Evolutionary conservation across 768 basidiomycete genomes (phyloP).

Genomic region (Chalciporus pseudorubinellus): DNA sequence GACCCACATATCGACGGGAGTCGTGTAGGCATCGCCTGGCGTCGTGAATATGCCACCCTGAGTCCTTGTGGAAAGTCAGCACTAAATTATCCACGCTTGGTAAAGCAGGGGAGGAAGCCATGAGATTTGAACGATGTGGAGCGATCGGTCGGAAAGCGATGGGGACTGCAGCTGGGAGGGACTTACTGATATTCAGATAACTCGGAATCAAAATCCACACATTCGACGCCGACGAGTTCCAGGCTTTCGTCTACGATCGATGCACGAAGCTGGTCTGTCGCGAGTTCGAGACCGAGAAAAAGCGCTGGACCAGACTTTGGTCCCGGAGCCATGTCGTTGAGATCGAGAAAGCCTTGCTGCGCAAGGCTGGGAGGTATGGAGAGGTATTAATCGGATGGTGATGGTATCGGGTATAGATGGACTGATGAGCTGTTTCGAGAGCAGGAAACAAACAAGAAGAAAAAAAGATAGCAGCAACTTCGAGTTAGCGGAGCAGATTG

Average conservation of each 20-base stretch:
- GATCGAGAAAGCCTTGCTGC: constrained; percentile 4
- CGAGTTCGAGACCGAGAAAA: constrained; percentile 85
- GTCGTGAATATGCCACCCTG: constrained; percentile 86
- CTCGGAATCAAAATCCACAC: constrained; percentile 80
- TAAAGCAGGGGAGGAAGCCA: constrained; percentile 7
- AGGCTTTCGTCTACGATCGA: constrained; percentile 81
- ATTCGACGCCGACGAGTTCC: constrained; percentile 79
- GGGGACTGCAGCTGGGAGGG: background rate
- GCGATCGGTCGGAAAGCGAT: background rate
- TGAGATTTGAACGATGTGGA: background rate
- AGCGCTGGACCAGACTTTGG: constrained; percentile 47
- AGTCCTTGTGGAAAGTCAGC: constrained; percentile 50
- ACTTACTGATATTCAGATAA: constrained; percentile 77
- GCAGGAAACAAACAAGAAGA: background rate
- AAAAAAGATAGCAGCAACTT: constrained; percentile 7
- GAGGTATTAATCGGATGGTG: constrained; percentile 18
- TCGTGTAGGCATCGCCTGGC: constrained; percentile 82
- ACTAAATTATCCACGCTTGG: constrained; percentile 6
- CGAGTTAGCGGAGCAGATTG: constrained; percentile 2
- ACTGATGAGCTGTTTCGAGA: constrained; percentile 11
- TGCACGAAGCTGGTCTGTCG: constrained; percentile 79
- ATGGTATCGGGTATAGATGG: constrained; percentile 32
- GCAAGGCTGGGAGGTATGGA: background rate
- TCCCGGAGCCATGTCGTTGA: constrained; percentile 31
- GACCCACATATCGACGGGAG: constrained; percentile 90